Conservation (phyloP, 257 asterid species). For the Haberlea rhodopensis region DNA sequence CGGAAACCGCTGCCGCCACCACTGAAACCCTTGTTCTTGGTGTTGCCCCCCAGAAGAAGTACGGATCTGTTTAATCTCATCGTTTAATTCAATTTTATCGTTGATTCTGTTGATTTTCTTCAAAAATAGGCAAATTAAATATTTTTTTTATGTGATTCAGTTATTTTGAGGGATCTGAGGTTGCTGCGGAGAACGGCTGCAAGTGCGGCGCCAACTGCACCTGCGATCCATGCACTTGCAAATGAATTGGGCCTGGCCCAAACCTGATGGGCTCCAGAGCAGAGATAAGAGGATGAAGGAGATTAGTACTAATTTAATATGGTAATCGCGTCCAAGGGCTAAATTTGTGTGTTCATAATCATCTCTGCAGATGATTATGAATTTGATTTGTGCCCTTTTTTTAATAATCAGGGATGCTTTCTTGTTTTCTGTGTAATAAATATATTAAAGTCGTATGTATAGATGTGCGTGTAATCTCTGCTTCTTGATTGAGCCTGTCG, state of each 20-base stretch:
- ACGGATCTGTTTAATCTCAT: slow-evolving; percentile 6
- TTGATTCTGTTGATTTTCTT: too few species aligned
- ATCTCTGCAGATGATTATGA: slow-evolving; percentile 20
- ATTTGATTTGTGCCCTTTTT: not conserved
- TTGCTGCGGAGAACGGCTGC: slow-evolving; percentile 68
- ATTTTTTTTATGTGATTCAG: slow-evolving; percentile 26
- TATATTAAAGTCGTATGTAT: not conserved
- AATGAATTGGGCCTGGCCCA: too few species aligned
- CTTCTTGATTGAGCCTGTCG: not conserved
- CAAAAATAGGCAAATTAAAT: not conserved
- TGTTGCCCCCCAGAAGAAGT: slow-evolving; percentile 47
- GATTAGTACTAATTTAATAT: not conserved
- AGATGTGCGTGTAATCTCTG: not conserved
- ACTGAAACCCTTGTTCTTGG: slow-evolving; percentile 43
- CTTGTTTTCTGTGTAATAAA: not conserved
- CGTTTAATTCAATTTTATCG: not conserved
- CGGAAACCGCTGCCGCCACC: slow-evolving; percentile 38
- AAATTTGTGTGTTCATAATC: not conserved
- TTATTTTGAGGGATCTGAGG: slow-evolving; percentile 34
- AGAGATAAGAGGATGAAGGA: slow-evolving; percentile 33
- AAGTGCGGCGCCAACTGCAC: slow-evolving; percentile 79
- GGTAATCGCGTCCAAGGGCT: slow-evolving; percentile 7
- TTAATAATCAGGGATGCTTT: not conserved
- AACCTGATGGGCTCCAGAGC: slow-evolving; percentile 26
- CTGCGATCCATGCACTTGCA: slow-evolving; percentile 86